Percentiles rank a stretch among this genome's conserved stretches.
Conservation (phyloP, 345 rosid species). For the Citrus sp. region DNA sequence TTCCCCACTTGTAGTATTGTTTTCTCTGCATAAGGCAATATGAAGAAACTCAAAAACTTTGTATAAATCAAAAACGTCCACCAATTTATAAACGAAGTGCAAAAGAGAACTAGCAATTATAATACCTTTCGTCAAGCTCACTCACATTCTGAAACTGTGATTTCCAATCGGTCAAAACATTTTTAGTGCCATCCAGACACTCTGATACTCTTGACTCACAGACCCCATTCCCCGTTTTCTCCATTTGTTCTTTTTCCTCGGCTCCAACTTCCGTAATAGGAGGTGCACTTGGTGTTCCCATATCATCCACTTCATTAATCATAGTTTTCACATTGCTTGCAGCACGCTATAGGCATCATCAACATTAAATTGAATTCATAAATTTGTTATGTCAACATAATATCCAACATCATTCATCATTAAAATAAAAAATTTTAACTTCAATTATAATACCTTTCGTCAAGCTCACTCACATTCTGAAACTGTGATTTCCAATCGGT, state of each 20-base stretch:
- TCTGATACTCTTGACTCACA: constrained; percentile 28
- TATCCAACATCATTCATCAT: background rate
- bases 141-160: constrained; percentile 22
- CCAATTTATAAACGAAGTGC: background rate
- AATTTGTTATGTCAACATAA: background rate
- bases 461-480: constrained; percentile 27
- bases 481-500: constrained; percentile 27
- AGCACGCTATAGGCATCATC: constrained; percentile 34
- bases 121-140: constrained; percentile 58
- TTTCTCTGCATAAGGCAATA: constrained; percentile 36
- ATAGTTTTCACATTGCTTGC: constrained; percentile 13
- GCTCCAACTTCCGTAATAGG: constrained; percentile 59
- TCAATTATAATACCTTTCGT: constrained; percentile 46
- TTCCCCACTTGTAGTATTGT: constrained; percentile 19
- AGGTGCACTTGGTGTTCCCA: constrained; percentile 95
- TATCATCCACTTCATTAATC: constrained; percentile 36
- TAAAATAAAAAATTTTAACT: background rate
- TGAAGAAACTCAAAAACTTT: constrained; percentile 16
- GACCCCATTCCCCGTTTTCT: constrained; percentile 27
- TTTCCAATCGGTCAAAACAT: constrained; percentile 26
- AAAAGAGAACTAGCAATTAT: background rate
- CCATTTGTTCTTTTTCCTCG: constrained; percentile 36
- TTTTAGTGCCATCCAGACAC: constrained; percentile 20
- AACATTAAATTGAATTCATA: constrained; percentile 6
- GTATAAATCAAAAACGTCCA: background rate